Evolutionary conservation across 2,329 filamentous ascomycete species (phyloP), one percentile per base, ranked within the genome.

Genomic region (Xylaria sp.): DNA sequence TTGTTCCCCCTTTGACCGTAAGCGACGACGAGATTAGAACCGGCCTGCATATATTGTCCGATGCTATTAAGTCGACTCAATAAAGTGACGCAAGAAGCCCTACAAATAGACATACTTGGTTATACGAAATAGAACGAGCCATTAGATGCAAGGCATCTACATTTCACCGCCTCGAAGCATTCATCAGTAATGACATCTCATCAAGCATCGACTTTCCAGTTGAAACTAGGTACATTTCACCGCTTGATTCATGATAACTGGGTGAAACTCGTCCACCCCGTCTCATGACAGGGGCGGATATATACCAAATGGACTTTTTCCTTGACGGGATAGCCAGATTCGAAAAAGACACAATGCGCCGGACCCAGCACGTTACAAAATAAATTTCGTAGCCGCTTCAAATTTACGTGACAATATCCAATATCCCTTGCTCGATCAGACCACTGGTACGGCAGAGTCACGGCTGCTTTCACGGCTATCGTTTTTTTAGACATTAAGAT

Each of bases 1-100:
- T 99, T 71, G 93, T 98, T 58, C 95, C 95, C 31, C 90, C 92
- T 63, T 79, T 99, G 72, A 87, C 88, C 5, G 90, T 99, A 60
- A 90, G 86, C 0, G 87, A 92, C 68, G 85, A 85, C 25, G 91
- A 97, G 83, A 95, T 98, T 67, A 81, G 88, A 68, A 82, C 90
- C 66, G 93, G 92, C 0, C 79, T 97, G 75, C 79, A 80, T 41
- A 93, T 97, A 54, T 74, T 98, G 62, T 90, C 89, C 67, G 84
- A 91, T 69, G 85, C 86, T 4, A 87, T 90, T 33, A 54, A 48
- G 48, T 59, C 59, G 17, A 64, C 56, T 25, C 57, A 33, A 37
- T 66, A 47, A 62, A 46, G 19, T 21, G 17, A 54, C 31, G 25
- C 13, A 33, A 19, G 31, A 27, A 17, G 31, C 44, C 3, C 15